Percentiles rank a stretch among this genome's conserved stretches.
Conservation (phyloP, 2,329 filamentous ascomycete species). For the Stagonosporopsis vannaccii region DNA sequence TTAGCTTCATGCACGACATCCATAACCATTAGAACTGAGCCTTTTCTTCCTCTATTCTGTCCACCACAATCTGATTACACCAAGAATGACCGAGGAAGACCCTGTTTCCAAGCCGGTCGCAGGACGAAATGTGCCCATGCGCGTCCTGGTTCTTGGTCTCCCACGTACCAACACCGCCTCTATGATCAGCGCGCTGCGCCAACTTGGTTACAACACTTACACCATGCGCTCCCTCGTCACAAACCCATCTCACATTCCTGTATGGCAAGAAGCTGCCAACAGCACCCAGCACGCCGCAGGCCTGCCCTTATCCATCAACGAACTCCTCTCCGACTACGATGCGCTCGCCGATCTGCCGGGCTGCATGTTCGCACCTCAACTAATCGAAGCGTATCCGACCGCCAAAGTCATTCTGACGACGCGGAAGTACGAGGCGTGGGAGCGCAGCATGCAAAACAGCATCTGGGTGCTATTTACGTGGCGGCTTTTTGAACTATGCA, state of each 20-base stretch:
- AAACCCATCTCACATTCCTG: conserved; percentile 26
- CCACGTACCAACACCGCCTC: conserved; percentile 74
- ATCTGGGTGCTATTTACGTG: conserved; percentile 38
- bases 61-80: neutral
- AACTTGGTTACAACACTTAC: conserved; percentile 47
- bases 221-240: conserved; percentile 34
- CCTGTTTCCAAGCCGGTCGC: neutral
- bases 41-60: too few species aligned
- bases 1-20: too few species aligned
- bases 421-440: conserved; percentile 38
- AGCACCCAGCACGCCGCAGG: conserved; percentile 28
- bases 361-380: conserved; percentile 36
- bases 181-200: conserved; percentile 50
- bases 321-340: conserved; percentile 56
- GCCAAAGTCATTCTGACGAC: conserved; percentile 46
- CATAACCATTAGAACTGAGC: too few species aligned
- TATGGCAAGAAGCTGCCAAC: conserved; percentile 43
- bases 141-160: conserved; percentile 73
- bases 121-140: conserved; percentile 62
- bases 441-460: conserved; percentile 33
- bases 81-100: neutral
- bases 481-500: conserved; percentile 27
- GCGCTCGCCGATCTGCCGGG: conserved; percentile 42
- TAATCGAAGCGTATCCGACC: conserved; percentile 42
- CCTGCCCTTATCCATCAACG: conserved; percentile 41